Evolutionary conservation across 2,329 filamentous ascomycete species (phyloP), one percentile per base, ranked within the genome.

Genomic region (Diaporthe citrichinensis): DNA sequence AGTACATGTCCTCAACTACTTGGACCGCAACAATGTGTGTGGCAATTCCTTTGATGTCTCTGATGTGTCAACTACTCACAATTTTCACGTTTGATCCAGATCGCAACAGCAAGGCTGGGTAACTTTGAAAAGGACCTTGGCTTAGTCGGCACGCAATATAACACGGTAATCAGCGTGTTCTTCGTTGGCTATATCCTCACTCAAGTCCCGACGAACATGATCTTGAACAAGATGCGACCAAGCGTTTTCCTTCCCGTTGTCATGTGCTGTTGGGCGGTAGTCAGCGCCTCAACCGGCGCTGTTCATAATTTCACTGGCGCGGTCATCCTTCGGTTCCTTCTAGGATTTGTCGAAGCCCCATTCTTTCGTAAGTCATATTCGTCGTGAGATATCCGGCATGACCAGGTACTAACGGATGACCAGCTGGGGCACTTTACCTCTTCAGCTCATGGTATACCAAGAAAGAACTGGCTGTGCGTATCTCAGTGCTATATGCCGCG

Each of bases 1-100:
- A 76, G 76, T 78, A 34, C 55, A 92, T 78, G 89, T 92, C 76
- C 83, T 92, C 82, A 92, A 92, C 79, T 92, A 91, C 81, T 82
- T 92, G 61, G 89, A 83, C 49, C 78, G 81, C 0, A 82, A 82
- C 46, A 80, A 80, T 23, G 61, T 65, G 7, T n/a, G 61, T 65
- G 25, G 5, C 17, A 44, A 9, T 34, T 44, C 25, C 36, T 14
- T 41, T 44, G 36, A 62, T 49, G 1, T 25, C 10, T 9, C 15
- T 34, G 9, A 34, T 14, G 17, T 10, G 17, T 49, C 10, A 49
- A 8, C 3, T 34, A 49, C 15, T 65, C 2, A 65, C 41, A 6
- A 3, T n/a, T 34, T 9, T 10, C 41, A 9, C n/a, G 0, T 14
- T 65, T 9, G 0, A 15, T 65, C 9, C 61, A 49, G 61, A 75